A percentile compares a stretch with the other conserved stretches of the same genome.
phyloP scores from a whole-genome alignment of 1,139 yeast genomes.

The Yamadazyma blattariae region DNA sequence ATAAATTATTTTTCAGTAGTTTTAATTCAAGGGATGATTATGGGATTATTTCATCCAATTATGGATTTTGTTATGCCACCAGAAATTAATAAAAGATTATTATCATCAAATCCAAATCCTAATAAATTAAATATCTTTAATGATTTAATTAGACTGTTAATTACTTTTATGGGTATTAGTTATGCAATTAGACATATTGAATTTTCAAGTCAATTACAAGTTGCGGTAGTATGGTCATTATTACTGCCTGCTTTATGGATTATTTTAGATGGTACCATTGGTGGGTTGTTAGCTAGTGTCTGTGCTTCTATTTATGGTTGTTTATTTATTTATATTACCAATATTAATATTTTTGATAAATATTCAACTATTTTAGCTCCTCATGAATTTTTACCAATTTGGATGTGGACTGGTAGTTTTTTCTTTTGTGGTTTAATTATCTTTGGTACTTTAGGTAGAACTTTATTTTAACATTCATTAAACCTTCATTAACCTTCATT shows the following conservation, averaged over 20 bases:
- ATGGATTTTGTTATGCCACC: conserved; percentile 50
- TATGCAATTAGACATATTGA: conserved; percentile 80
- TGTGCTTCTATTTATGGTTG: conserved; percentile 41
- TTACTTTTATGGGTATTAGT: conserved; percentile 79
- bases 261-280: conserved; percentile 69
- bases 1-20: conserved; percentile 26
- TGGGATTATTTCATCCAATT: conserved; percentile 63
- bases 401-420: conserved; percentile 58
- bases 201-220: conserved; percentile 77
- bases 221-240: conserved; percentile 70
- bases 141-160: conserved; percentile 53
- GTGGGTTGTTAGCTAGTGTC: conserved; percentile 56
- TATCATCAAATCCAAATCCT: conserved; percentile 34
- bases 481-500: too few relatives aligned
- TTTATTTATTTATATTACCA: conserved; percentile 32
- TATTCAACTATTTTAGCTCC: conserved; percentile 10
- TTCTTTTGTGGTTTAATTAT: conserved; percentile 67
- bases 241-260: conserved; percentile 81
- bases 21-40: conserved; percentile 52
- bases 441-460: conserved; percentile 72
- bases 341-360: conserved; percentile 15
- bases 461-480: conserved; percentile 31
- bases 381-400: conserved; percentile 33
- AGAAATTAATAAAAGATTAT: conserved; percentile 24
- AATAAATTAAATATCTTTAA: conserved; percentile 27